Conservation (phyloP, 306 rosid species). For the Prosopis cineraria region DNA sequence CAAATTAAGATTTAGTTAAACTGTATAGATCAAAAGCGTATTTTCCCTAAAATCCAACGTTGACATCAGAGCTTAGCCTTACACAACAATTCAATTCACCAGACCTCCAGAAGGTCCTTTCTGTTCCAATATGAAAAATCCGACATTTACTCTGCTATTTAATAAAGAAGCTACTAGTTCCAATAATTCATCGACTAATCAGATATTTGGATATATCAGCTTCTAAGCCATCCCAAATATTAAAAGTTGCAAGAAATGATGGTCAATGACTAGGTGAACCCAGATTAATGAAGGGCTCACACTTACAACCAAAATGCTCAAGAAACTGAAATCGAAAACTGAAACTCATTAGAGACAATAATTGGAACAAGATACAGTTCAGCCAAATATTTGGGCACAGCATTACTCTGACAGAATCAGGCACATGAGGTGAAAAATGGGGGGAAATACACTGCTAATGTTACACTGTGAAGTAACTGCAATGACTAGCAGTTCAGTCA, state of each 20-base stretch:
- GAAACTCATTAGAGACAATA: not conserved
- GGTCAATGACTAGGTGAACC: too few species aligned
- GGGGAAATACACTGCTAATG: slow-evolving; percentile 17
- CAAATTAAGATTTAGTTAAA: not conserved
- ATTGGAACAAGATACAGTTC: not conserved
- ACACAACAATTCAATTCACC: too few species aligned
- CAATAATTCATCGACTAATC: not conserved
- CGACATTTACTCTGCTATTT: not conserved
- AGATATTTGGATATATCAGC: not conserved
- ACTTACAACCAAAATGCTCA: not conserved
- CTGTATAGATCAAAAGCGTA: not conserved
- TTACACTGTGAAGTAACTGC: slow-evolving; percentile 41
- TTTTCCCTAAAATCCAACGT: not conserved
- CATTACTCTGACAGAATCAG: not conserved
- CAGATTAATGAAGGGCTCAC: not conserved
- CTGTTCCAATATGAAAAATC: not conserved
- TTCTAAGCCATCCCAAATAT: not conserved
- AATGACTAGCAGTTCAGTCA: not conserved
- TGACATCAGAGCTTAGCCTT: too few species aligned
- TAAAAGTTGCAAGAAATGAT: too few species aligned
- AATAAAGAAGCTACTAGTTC: not conserved
- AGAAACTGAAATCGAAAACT: not conserved
- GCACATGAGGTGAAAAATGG: not conserved
- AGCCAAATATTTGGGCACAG: slow-evolving; percentile 12
- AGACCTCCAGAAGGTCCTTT: not conserved